phyloP scores from a whole-genome alignment of 192 early-diverging fungal genomes.

The Backusella mclennaniae region DNA sequence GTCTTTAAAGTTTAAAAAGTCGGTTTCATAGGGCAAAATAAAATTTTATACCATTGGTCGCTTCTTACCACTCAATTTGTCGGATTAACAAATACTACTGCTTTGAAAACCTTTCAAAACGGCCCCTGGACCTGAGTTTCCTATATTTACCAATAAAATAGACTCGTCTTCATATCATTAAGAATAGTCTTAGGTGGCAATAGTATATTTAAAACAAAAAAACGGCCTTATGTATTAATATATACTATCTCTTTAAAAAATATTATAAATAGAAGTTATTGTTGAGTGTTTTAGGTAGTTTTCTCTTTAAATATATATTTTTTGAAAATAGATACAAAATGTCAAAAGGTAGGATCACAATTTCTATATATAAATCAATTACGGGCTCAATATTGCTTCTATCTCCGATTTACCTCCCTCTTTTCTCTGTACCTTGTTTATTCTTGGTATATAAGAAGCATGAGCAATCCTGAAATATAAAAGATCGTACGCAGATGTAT shows the following conservation, averaged over 20 bases:
- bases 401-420: not conserved
- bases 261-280: not conserved
- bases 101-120: not conserved
- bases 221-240: too few species aligned
- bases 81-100: not conserved
- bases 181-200: too few species aligned
- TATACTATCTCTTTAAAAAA: not conserved
- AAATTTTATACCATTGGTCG: not conserved
- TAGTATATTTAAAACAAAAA: too few species aligned
- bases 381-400: not conserved
- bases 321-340: not conserved
- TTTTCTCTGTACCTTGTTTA: not conserved
- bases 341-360: not conserved
- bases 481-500: not conserved
- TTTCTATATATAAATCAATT: conserved; percentile 6
- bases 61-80: not conserved
- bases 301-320: not conserved
- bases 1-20: not conserved
- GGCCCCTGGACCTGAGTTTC: not conserved
- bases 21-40: not conserved
- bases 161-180: too few species aligned
- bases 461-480: not conserved
- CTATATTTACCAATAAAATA: not conserved
- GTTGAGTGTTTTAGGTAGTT: not conserved
- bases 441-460: not conserved